Conservation (phyloP, 805 yeast species). For the Kodamaea laetipori region DNA sequence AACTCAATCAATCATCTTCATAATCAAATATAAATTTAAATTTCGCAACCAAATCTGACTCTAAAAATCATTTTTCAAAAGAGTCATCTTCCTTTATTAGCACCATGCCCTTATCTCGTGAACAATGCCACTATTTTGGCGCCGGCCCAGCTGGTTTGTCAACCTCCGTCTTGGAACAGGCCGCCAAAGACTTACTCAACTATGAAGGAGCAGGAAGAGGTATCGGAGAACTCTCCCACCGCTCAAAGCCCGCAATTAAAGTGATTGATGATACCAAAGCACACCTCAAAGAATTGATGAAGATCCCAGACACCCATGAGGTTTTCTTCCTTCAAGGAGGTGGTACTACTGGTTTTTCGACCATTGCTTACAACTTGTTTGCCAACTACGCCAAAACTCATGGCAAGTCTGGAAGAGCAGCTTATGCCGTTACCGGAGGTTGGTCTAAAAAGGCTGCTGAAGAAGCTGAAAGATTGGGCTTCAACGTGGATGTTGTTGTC, state of each 20-base stretch:
- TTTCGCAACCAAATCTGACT: no score
- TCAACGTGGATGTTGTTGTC: conserved; percentile 67
- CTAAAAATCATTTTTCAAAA: conserved; percentile 3
- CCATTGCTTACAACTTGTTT: conserved; percentile 77
- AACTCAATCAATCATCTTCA: no score
- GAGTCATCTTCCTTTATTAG: neutral
- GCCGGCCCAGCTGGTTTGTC: conserved; percentile 99
- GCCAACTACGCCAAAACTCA: conserved; percentile 73
- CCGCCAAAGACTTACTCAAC: conserved; percentile 78
- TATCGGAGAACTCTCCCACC: conserved; percentile 94
- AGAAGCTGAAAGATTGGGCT: conserved; percentile 84
- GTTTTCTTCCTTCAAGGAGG: conserved; percentile 97
- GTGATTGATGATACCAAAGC: conserved; percentile 78
- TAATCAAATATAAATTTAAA: no score
- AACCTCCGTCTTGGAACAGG: conserved; percentile 78
- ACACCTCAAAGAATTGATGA: conserved; percentile 62
- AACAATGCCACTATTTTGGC: conserved; percentile 82
- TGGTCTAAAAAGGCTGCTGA: conserved; percentile 91
- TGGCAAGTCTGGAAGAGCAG: conserved; percentile 77
- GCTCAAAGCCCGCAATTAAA: conserved; percentile 78
- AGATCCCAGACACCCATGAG: conserved; percentile 90
- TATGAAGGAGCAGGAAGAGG: conserved; percentile 78
- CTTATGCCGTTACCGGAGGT: conserved; percentile 86
- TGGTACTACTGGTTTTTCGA: conserved; percentile 93
- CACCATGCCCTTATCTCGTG: conserved; percentile 51